Base-by-base conservation (phyloP, 2,329 filamentous ascomycete species). In the Zymoseptoria crescenta region DNA sequence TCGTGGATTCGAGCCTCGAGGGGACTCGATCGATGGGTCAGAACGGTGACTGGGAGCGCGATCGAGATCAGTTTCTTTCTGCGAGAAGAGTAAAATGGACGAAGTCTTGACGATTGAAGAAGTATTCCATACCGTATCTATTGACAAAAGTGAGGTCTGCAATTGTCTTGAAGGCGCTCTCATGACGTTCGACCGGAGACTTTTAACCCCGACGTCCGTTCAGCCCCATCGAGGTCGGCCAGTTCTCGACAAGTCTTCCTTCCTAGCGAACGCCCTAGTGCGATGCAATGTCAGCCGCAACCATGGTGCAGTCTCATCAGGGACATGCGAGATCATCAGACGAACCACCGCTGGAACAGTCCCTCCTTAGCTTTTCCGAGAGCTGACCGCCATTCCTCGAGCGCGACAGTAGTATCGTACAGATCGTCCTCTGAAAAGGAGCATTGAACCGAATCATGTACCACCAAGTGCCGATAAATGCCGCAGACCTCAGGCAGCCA, bases 1-100 rank as follows among this genome's bases (percentile, higher is more conserved):
- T 62, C 61, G 20, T 29, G 19, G 45, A 16, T 21, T n/a, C n/a
- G n/a, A n/a, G n/a, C n/a, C n/a, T n/a, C n/a, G 52, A 53, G 58
- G 45, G 21, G 5, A 16, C 28, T 29, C 35, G 35, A 3, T n/a
- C 16, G 10, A 41, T 10, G 16, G 35, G 16, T 7, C n/a, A 6
- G 7, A 41, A 13, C 3, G 4, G 35, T 16, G 35, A 16, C 10
- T 41, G 1, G 10, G 10, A n/a, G 35, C 5, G 35, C 35, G 35
- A 45, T 45, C n/a, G 13, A 13, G 35, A 45, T 45, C 16, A 45
- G 2, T 4, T 13, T 7, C n/a, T 6, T 45, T 10, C 35, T 45
- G 35, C n/a, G 35, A 45, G 35, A n/a, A n/a, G 35, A 45, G 13
- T 13, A 2, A 2, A 2, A 6, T 7, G 35, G n/a, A 6, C 9